Conservation (phyloP, 148 eudicot species). For the Rhododendron vialii region DNA sequence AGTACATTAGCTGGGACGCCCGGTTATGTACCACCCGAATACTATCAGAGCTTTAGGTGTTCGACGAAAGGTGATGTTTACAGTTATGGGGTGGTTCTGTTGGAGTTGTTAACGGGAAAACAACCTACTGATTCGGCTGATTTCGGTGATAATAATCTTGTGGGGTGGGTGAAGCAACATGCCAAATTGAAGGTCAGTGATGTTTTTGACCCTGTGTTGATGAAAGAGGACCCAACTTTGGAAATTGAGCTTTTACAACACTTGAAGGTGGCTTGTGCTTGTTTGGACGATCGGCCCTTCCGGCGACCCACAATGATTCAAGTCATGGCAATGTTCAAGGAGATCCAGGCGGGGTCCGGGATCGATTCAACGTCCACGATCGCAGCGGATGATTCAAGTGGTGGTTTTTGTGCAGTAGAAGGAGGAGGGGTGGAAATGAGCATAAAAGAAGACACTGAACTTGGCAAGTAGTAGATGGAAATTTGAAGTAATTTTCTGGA, state of each 20-base stretch:
- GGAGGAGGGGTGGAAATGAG: constrained; percentile 17
- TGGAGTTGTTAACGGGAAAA: constrained; percentile 76
- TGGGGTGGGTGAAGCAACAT: constrained; percentile 87
- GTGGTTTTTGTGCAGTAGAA: constrained; percentile 25
- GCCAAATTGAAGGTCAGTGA: constrained; percentile 50
- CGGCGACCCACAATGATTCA: constrained; percentile 88
- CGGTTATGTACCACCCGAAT: constrained; percentile 88
- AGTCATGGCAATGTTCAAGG: constrained; percentile 95
- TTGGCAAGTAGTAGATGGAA: constrained; percentile 3
- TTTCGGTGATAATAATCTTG: constrained; percentile 87
- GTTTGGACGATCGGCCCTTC: constrained; percentile 78
- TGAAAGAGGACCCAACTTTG: constrained; percentile 63
- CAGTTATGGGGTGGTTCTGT: constrained; percentile 81
- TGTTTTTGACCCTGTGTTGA: constrained; percentile 60
- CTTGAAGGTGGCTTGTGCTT: constrained; percentile 70
- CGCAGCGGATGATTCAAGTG: constrained; percentile 31
- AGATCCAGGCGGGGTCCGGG: constrained; percentile 84
- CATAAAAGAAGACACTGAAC: constrained; percentile 16
- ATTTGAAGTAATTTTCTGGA: background rate
- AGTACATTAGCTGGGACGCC: constrained; percentile 91
- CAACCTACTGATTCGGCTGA: constrained; percentile 79
- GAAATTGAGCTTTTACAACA: constrained; percentile 72
- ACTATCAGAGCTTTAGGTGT: constrained; percentile 69
- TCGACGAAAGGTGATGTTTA: constrained; percentile 87
- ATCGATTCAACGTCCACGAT: constrained; percentile 57